phyloP scores from a whole-genome alignment of 2,329 filamentous ascomycete genomes.

The Cladophialophora chaetospira region DNA sequence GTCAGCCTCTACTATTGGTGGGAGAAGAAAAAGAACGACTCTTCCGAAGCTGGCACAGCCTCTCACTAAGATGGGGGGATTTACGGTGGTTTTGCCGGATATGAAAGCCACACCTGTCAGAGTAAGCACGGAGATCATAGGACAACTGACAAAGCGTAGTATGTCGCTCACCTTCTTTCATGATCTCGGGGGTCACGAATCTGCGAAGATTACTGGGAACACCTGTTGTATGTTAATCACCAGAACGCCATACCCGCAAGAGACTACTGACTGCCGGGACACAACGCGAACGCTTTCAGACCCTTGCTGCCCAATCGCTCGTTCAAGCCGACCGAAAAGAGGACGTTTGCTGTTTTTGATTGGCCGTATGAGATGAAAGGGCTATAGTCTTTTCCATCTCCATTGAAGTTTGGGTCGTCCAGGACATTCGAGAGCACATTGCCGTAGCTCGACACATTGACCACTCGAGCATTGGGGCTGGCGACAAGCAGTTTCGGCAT shows the following conservation, averaged over 20 bases:
- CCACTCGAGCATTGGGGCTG: constrained; percentile 27
- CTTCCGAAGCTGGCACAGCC: no score
- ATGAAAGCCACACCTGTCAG: neutral
- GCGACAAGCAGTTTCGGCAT: constrained; percentile 36
- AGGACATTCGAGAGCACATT: constrained; percentile 36
- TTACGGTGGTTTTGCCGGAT: neutral
- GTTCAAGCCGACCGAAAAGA: constrained; percentile 38
- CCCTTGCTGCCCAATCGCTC: neutral
- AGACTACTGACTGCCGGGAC: neutral
- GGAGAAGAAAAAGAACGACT: no score
- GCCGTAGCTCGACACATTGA: constrained; percentile 36
- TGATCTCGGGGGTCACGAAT: neutral
- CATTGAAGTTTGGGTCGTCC: constrained; percentile 39
- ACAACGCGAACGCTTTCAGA: neutral
- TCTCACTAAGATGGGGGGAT: no score
- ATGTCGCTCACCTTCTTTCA: neutral
- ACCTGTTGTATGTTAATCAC: no score
- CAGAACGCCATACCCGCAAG: neutral
- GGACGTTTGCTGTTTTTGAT: constrained; percentile 51
- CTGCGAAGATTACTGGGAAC: neutral
- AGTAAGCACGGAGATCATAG: neutral
- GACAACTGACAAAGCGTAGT: neutral
- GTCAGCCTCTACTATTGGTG: no score
- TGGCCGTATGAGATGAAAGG: constrained; percentile 48
- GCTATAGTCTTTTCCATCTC: constrained; percentile 36